These are phyloP conservation scores for Streptanthus diversifolius DNA, from an alignment of 345 rosid genomes.

Conservation along the genomic window DNA sequence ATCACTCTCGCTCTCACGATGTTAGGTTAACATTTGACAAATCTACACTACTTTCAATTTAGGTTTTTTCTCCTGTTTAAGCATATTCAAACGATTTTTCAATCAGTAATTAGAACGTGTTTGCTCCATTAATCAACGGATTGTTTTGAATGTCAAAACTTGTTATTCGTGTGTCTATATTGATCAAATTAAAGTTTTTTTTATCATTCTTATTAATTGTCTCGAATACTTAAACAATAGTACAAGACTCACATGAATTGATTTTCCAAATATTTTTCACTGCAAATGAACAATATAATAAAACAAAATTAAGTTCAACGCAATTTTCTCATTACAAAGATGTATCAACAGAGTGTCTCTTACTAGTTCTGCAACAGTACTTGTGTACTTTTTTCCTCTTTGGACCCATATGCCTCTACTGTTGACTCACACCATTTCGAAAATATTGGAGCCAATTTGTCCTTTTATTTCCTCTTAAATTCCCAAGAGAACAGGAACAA, in stretches of 20 bases:
- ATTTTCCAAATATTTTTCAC: constrained; percentile 17
- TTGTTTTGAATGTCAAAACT: background rate
- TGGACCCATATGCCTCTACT: background rate
- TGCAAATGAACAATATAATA: constrained; percentile 27
- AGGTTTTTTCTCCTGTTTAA: too few species aligned
- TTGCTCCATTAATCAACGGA: background rate
- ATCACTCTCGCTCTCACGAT: too few species aligned
- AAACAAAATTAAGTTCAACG: constrained; percentile 37
- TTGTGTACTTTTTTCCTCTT: constrained; percentile 14
- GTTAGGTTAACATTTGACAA: too few species aligned
- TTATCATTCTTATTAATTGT: background rate
- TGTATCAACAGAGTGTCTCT: constrained; percentile 11
- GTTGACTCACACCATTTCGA: constrained; percentile 15
- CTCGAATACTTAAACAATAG: background rate
- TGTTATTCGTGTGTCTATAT: background rate
- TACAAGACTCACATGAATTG: constrained; percentile 21
- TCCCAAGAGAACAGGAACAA: background rate
- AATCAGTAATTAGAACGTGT: background rate
- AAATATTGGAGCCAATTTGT: background rate
- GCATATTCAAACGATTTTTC: too few species aligned
- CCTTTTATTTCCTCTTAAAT: background rate
- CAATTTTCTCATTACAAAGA: constrained; percentile 5
- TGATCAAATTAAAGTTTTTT: background rate
- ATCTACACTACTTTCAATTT: too few species aligned
- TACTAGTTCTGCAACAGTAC: constrained; percentile 25